A percentile compares a stretch with the other conserved stretches of the same genome.
Evolutionary conservation across 148 eudicot species (phyloP).

Genomic region (Fagopyrum homotropicum): DNA sequence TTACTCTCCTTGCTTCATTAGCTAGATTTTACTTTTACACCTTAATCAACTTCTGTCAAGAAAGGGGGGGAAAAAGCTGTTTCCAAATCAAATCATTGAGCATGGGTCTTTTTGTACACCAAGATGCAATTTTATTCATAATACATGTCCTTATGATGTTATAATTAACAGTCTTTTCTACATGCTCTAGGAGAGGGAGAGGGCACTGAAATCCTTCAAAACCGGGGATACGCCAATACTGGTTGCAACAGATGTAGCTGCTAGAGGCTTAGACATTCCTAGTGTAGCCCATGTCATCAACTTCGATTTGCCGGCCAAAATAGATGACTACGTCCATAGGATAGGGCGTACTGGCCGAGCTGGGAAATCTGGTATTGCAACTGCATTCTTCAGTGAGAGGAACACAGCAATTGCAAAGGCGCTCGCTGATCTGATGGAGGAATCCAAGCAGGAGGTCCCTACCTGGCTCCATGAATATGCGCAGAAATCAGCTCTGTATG

Average conservation of each 20-base stretch:
- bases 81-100: too few relatives aligned
- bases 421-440: conserved; percentile 52
- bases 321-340: conserved; percentile 65
- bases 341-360: conserved; percentile 80
- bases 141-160: neutral
- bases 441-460: conserved; percentile 61
- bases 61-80: neutral
- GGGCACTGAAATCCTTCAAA: conserved; percentile 62
- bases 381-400: conserved; percentile 65
- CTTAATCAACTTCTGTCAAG: neutral
- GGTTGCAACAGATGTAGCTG: conserved; percentile 83
- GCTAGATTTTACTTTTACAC: neutral
- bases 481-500: conserved; percentile 23
- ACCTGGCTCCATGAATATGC: conserved; percentile 52
- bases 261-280: conserved; percentile 70
- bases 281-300: conserved; percentile 68
- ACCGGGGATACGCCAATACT: conserved; percentile 54
- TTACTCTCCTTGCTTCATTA: neutral
- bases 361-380: conserved; percentile 68
- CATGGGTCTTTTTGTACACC: too few relatives aligned
- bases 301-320: conserved; percentile 61
- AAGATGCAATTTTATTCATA: neutral
- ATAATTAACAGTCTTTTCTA: neutral
- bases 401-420: conserved; percentile 48
- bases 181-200: conserved; percentile 48